These are phyloP conservation scores for Malus domestica DNA, from an alignment of 306 rosid genomes.

Conservation along the genomic window DNA sequence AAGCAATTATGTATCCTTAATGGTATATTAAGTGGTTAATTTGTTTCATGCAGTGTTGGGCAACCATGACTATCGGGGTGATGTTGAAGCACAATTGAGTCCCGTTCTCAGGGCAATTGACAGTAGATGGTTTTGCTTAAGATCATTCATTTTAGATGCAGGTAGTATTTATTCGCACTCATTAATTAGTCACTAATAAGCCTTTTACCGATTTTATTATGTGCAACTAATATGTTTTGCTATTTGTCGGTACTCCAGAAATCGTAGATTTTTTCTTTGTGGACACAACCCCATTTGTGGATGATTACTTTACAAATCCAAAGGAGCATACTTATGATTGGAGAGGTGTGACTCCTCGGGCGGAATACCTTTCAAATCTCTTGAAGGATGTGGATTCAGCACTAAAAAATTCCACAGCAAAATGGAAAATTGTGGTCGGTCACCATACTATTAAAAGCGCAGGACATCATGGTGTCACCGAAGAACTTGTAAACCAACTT, in stretches of 20 bases:
- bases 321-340: constrained; percentile 50
- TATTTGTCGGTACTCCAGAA: constrained; percentile 22
- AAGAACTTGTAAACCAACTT: constrained; percentile 48
- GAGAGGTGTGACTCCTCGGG: constrained; percentile 47
- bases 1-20: no score
- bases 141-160: constrained; percentile 47
- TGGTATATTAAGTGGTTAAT: background rate
- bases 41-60: constrained; percentile 52
- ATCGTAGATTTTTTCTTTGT: constrained; percentile 61
- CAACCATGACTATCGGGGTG: constrained; percentile 81
- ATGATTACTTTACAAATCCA: constrained; percentile 45
- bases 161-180: constrained; percentile 19
- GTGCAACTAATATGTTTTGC: no score
- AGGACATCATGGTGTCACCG: constrained; percentile 58
- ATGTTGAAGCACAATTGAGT: constrained; percentile 71
- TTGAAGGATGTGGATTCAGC: constrained; percentile 37
- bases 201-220: no score
- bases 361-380: constrained; percentile 41
- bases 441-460: constrained; percentile 72
- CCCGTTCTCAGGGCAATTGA: constrained; percentile 37
- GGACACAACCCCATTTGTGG: constrained; percentile 69
- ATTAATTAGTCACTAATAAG: no score
- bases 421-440: constrained; percentile 80
- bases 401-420: constrained; percentile 44
- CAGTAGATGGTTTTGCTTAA: constrained; percentile 60